A percentile compares a stretch with the other conserved stretches of the same genome.
phyloP scores from a whole-genome alignment of 805 yeast genomes.

The Zygosaccharomyces gambellarensis region DNA sequence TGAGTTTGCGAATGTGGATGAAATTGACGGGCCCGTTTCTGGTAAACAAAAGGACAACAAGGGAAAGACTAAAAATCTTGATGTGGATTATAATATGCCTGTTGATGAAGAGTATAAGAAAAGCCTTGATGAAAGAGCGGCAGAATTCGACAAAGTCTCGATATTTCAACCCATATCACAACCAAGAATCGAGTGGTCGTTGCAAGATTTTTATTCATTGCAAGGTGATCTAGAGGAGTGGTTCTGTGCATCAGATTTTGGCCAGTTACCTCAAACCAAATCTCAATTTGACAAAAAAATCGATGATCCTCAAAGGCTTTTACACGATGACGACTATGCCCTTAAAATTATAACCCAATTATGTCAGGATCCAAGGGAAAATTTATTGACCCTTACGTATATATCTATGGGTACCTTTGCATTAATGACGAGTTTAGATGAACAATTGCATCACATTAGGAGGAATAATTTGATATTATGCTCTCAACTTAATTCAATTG shows the following conservation, averaged over 20 bases:
- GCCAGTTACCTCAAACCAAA: conserved; percentile 13
- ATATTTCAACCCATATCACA: conserved; percentile 31
- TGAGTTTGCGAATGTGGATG: conserved; percentile 35
- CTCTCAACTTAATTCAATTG: conserved; percentile 12
- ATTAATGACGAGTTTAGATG: conserved; percentile 4
- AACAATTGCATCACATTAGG: conserved; percentile 20
- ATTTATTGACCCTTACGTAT: conserved; percentile 22
- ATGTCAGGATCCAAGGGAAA: conserved; percentile 6
- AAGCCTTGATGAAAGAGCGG: conserved; percentile 36
- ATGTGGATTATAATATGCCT: conserved; percentile 32
- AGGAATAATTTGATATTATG: conserved; percentile 23
- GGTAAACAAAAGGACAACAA: conserved; percentile 13
- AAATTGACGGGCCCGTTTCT: conserved; percentile 34
- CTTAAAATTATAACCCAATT: conserved; percentile 2
- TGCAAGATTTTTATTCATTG: conserved; percentile 36
- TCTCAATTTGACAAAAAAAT: conserved; percentile 16
- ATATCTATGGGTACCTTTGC: conserved; percentile 28
- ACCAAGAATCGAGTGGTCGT: conserved; percentile 44
- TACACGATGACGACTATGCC: conserved; percentile 20
- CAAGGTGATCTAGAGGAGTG: conserved; percentile 44
- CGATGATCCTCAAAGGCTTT: conserved; percentile 11
- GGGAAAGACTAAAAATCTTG: conserved; percentile 5
- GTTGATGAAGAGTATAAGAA: conserved; percentile 36
- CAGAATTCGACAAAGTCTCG: conserved; percentile 22
- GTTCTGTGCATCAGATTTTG: conserved; percentile 38